Base-by-base conservation (phyloP, 176 grass and related monocot genomes). In the Zea luxurians region DNA sequence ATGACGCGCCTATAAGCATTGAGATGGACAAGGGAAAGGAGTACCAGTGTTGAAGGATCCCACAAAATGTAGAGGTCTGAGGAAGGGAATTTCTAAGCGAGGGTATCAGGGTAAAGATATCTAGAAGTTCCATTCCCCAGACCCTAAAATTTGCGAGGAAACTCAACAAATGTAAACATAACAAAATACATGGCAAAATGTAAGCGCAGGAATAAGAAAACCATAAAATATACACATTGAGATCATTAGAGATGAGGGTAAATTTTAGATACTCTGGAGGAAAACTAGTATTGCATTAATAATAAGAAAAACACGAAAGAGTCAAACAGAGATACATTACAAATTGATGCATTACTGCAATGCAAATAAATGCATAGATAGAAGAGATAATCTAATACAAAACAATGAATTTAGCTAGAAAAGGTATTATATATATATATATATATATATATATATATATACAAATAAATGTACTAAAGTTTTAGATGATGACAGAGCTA, bases 131-230 rank as follows among this genome's bases (percentile, higher is more conserved):
- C 53, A 58, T 18, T 58, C 36, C 35, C 61, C 5, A 64, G 61
- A 64, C 35, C 61, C 34, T 38, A 64, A 64, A 64, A 64, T 64
- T 6, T 7, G 21, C 10, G 10, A 15, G 35, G 6, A 6, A 37
- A 37, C 36, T 64, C 27, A 71, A 35, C 36, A 38, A 63, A 66
- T 57, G 11, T 18, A 68, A 68, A 80, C 37, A 20, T 10, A 16
- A 67, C 3, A 43, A 67, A 67, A 67, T n/a, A 67, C n/a, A 77
- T 63, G 15, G 20, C 3, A 37, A 67, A 4, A n/a, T 71, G 2
- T 57, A 77, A 12, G 57, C 69, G 57, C 69, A 13, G 20, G 38
- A 21, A 76, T 76, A 76, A 70, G 37, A 81, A 54, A 82, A 86
- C 13, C 12, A 84, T 71, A 37, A 68, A 68, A 40, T 3, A 48